These are phyloP conservation scores for Macadamia integrifolia DNA, from an alignment of 164 flowering plant genomes.

Conservation along the genomic window DNA sequence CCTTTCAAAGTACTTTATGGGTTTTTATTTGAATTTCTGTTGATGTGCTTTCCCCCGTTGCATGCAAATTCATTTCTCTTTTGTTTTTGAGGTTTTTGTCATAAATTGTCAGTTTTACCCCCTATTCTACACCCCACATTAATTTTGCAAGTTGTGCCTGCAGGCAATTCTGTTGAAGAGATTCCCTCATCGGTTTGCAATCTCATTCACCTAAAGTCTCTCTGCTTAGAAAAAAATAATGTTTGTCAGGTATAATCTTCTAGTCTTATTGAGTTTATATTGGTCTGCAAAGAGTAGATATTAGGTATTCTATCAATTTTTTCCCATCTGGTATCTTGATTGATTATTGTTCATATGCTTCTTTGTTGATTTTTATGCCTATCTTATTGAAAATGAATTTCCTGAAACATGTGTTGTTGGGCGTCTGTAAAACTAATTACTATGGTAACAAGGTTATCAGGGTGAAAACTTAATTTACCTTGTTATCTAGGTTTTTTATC, in stretches of 20 bases:
- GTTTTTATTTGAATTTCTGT: background rate
- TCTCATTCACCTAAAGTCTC: constrained; percentile 78
- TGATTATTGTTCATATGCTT: no score
- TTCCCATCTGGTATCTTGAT: no score
- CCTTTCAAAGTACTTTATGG: background rate
- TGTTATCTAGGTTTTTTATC: no score
- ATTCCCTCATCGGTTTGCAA: constrained; percentile 87
- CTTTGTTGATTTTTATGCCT: no score
- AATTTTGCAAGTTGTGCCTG: constrained; percentile 10
- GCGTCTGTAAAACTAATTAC: no score
- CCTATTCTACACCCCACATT: background rate
- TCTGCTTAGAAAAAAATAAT: constrained; percentile 67
- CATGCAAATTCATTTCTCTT: background rate
- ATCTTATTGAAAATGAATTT: no score
- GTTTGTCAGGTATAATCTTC: constrained; percentile 60
- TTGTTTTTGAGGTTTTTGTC: background rate
- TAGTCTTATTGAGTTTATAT: background rate
- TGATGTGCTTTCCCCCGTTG: background rate
- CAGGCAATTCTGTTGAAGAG: constrained; percentile 82
- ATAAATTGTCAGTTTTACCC: background rate
- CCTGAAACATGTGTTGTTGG: no score
- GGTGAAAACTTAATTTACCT: no score
- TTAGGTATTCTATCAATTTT: background rate
- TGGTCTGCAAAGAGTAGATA: background rate
- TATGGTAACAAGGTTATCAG: no score